Base-by-base conservation (phyloP, 768 basidiomycete genomes). In the Mycena floridula region DNA sequence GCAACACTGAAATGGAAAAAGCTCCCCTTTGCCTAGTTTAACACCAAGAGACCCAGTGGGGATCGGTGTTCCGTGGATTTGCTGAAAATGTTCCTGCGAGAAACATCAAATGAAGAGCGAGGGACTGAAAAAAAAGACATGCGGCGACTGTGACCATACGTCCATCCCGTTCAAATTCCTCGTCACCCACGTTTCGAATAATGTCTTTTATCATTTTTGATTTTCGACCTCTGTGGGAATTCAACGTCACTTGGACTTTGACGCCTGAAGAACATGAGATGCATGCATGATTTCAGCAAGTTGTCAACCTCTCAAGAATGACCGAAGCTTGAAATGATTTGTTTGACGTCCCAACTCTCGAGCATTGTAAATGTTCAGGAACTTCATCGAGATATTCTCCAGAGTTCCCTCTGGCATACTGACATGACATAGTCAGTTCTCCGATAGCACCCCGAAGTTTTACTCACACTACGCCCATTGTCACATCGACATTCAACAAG, bases 401-500 rank as follows among this genome's bases (percentile, higher is more conserved):
- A 64, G 48, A 7, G 44, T 30, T 37, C 37, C 37, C 5, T 42
- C 44, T 2, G 62, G 64, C 12, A 66, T 49, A 18, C 62, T 64
- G 22, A 5, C 32, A 15, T 6, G n/a, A 3, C 25, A 22, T 15
- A 8, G n/a, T 50, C 28, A 52, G 44, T 5, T 37, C 30, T 28
- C 11, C 9, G 18, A 22, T 5, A 24, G 28, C 7, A 16, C 9
- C 8, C 15, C 38, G 16, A 39, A n/a, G n/a, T 38, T 20, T 38
- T 30, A 48, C 58, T 44, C 57, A 73, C 70, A 74, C 46, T 2
- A 69, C 59, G 5, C 71, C 66, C 3, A 67, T 61, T 1, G 70
- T 67, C 0, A 63, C 61, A 42, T 74, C 73, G 0, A 73, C 61
- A 43, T 74, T 74, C 13, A 74, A 57, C 4, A 68, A 42, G 1